Conservation (phyloP, 768 basidiomycete species). For the Tricholoma matsutake region DNA sequence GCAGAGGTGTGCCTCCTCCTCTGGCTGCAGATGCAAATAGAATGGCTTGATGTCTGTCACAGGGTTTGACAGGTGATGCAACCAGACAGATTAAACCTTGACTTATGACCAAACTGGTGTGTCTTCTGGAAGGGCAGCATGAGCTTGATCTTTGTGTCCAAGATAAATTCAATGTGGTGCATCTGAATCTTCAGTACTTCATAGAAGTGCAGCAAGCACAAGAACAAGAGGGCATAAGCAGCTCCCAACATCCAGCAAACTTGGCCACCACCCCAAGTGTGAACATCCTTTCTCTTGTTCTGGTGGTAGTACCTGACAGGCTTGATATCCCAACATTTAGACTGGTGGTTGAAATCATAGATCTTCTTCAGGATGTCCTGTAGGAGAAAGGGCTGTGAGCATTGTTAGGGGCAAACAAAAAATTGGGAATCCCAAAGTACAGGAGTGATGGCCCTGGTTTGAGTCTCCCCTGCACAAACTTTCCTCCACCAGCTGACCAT, state of each 20-base stretch:
- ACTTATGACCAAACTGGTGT: constrained; percentile 24
- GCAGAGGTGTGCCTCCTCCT: background rate
- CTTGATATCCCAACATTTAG: background rate
- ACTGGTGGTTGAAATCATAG: background rate
- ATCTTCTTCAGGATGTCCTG: background rate
- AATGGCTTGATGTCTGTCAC: background rate
- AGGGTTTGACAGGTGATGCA: background rate
- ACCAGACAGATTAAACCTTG: background rate
- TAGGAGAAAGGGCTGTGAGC: background rate
- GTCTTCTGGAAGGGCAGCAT: constrained; percentile 27
- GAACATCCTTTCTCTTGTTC: background rate
- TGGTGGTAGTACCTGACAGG: too few relatives aligned
- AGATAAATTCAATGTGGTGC: constrained; percentile 1
- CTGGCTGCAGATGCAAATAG: background rate
- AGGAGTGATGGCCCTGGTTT: background rate
- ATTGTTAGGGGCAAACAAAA: background rate
- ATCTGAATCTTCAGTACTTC: background rate
- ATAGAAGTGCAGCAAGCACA: background rate
- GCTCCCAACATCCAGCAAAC: background rate
- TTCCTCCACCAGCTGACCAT: too few relatives aligned
- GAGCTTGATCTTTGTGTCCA: constrained; percentile 14
- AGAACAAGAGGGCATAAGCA: background rate
- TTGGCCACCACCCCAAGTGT: background rate
- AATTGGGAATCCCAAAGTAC: background rate
- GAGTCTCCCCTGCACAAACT: background rate